These are phyloP conservation scores for Quercus tomentella DNA, from an alignment of 331 rosid species.

Conservation along the genomic window DNA sequence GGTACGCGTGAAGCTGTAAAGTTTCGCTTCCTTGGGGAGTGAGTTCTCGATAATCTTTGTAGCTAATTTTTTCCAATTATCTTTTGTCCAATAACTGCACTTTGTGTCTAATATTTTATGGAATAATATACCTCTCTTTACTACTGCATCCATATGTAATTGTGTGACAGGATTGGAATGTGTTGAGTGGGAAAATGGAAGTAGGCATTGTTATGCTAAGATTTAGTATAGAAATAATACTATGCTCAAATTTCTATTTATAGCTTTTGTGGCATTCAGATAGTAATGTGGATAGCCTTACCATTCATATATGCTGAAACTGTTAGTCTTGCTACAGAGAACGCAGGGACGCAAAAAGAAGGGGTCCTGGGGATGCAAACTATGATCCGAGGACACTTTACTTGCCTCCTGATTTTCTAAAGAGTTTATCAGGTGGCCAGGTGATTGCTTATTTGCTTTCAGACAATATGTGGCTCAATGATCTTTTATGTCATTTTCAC, in stretches of 20 bases:
- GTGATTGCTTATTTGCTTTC: slow-evolving; percentile 43
- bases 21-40: slow-evolving; percentile 63
- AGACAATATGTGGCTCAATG: not conserved
- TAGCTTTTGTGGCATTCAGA: slow-evolving; percentile 7
- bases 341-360: slow-evolving; percentile 63
- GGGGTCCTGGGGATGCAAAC: slow-evolving; percentile 62
- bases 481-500: not conserved
- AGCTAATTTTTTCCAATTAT: not conserved
- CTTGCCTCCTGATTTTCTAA: slow-evolving; percentile 69
- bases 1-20: slow-evolving; percentile 57
- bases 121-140: not conserved
- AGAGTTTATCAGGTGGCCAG: slow-evolving; percentile 77
- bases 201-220: not conserved
- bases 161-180: not conserved
- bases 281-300: not conserved
- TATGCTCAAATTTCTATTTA: not conserved
- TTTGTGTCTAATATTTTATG: not conserved
- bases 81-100: not conserved
- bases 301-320: slow-evolving; percentile 4
- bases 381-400: slow-evolving; percentile 82
- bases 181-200: not conserved
- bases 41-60: slow-evolving; percentile 23
- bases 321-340: slow-evolving; percentile 45
- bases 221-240: not conserved
- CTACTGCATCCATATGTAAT: not conserved